phyloP scores from a whole-genome alignment of 768 basidiomycete species.

The Lentinula guzmanii region DNA sequence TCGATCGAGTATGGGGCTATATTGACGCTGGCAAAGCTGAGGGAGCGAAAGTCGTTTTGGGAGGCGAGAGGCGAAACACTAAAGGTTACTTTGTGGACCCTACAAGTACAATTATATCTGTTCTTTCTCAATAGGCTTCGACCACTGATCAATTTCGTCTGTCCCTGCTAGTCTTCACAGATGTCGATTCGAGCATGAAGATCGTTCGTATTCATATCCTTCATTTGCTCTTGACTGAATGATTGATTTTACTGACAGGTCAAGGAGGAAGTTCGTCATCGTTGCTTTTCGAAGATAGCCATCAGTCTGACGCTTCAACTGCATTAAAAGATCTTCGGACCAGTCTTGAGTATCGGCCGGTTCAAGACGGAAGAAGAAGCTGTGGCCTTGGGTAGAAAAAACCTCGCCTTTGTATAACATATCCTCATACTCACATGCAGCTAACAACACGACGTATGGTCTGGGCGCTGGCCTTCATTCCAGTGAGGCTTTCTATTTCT shows the following conservation, averaged over 20 bases:
- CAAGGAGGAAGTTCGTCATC: conserved; percentile 56
- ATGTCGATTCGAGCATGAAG: conserved; percentile 77
- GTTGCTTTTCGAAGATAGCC: conserved; percentile 1
- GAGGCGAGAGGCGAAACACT: conserved; percentile 70
- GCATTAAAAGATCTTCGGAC: conserved; percentile 78
- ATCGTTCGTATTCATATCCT: conserved; percentile 46
- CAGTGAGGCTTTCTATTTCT: conserved; percentile 32
- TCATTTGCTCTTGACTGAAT: background rate
- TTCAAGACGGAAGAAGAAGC: conserved; percentile 89
- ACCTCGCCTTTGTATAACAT: background rate
- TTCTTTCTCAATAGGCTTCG: background rate
- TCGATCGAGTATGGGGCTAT: conserved; percentile 81
- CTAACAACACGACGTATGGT: conserved; percentile 88
- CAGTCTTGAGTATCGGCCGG: conserved; percentile 76
- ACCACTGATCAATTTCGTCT: conserved; percentile 1
- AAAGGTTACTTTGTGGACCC: conserved; percentile 90
- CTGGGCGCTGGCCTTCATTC: conserved; percentile 90
- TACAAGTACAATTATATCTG: conserved; percentile 52
- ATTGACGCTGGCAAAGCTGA: conserved; percentile 81
- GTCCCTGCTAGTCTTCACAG: conserved; percentile 61
- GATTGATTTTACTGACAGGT: conserved; percentile 29
- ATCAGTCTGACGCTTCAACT: background rate
- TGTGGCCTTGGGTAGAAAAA: conserved; percentile 38
- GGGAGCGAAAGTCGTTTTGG: conserved; percentile 73
- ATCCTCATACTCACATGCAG: conserved; percentile 19